Evolutionary conservation across 768 basidiomycete genomes (phyloP), one percentile per base, ranked within the genome.

Genomic region (Suillus americanus): DNA sequence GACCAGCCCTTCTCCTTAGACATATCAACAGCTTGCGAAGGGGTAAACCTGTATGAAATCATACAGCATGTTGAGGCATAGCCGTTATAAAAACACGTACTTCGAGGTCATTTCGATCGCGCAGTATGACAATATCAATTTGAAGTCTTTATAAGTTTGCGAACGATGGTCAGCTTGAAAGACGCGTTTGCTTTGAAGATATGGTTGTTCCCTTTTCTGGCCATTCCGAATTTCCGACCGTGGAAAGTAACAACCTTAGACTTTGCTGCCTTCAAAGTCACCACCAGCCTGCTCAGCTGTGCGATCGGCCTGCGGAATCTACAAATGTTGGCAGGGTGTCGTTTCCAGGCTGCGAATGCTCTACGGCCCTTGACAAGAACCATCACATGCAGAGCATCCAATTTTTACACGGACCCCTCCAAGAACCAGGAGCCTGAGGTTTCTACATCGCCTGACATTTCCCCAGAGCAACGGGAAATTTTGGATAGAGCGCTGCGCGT

Each of bases 401-500:
- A 76, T 23, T 70, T 79, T 61, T 91, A 90, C 74, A 79, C 76
- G 37, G 77, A 83, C 65, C 74, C 80, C 2, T 64, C 73, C 16
- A 73, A 69, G 53, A 61, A 70, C 2, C 70, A 72, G 40, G 75
- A 81, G 60, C 73, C 80, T 20, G 82, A 85, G 4, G 76, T 83
- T 20, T 75, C 80, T 35, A 78, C 82, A n/a, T 88, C 91, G 4
- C 90, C 92, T 9, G 74, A 81, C 69, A 75, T 94, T 50, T 78
- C 85, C 2, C 67, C 73, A 16, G 69, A 77, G 33, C 86, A 91
- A 69, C 80, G 83, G 45, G 65, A 78, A 20, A 73, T 74, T 12
- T 76, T 94, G 61, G 86, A 91, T 66, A 81, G 77, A 62, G 92
- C 91, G 3, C 79, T 99, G 56, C 85, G 96, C 14, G 92, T 99